phyloP scores from a whole-genome alignment of 305 asterid genomes.

The Fraxinus nigra region DNA sequence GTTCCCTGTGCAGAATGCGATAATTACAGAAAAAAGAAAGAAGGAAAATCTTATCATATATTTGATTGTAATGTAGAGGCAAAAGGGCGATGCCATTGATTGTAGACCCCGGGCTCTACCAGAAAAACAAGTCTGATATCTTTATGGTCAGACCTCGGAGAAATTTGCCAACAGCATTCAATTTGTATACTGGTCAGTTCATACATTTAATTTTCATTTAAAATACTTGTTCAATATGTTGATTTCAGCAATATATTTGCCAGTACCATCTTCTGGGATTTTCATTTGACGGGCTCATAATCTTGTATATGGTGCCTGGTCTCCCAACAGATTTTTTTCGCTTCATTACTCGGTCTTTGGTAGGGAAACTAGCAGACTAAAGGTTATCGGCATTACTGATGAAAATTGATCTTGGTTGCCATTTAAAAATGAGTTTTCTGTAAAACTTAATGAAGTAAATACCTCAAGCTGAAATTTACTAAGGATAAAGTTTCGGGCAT shows the following conservation, averaged over 20 bases:
- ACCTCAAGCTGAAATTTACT: background rate
- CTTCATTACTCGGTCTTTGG: background rate
- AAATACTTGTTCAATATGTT: background rate
- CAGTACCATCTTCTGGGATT: background rate
- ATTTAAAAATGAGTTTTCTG: background rate
- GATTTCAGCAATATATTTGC: background rate
- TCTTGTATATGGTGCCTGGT: background rate
- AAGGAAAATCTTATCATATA: constrained; percentile 10
- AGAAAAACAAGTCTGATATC: constrained; percentile 56
- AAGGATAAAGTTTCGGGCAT: background rate
- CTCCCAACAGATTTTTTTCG: background rate
- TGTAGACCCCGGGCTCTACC: constrained; percentile 34
- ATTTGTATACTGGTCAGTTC: constrained; percentile 71
- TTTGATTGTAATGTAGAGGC: constrained; percentile 38
- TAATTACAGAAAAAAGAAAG: background rate
- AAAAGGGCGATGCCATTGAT: constrained; percentile 77
- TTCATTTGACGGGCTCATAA: background rate
- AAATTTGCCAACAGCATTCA: constrained; percentile 67
- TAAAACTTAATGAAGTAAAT: background rate
- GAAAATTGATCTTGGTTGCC: background rate
- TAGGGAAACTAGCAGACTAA: background rate
- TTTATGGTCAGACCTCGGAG: constrained; percentile 54
- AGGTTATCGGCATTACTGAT: background rate
- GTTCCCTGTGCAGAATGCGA: constrained; percentile 22
- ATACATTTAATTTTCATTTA: background rate